Percentiles rank a stretch among this genome's conserved stretches.
These are phyloP conservation scores for Saccharomycopsis crataegensis DNA, from an alignment of 1,139 yeast species.

Conservation along the genomic window DNA sequence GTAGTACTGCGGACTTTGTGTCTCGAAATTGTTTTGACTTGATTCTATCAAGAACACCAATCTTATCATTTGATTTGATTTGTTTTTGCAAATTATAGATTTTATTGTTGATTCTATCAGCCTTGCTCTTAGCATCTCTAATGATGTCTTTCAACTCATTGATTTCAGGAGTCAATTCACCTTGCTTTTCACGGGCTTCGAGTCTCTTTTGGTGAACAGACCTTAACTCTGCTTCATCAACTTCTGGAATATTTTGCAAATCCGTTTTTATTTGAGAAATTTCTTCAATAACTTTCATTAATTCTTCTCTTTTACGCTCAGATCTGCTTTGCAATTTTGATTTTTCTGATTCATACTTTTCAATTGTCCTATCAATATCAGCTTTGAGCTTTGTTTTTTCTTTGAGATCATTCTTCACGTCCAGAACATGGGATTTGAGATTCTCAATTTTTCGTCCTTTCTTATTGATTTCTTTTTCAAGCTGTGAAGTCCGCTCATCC, in stretches of 20 bases:
- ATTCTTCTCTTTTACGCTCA: slow-evolving; percentile 26
- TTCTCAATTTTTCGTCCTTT: slow-evolving; percentile 22
- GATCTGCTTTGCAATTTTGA: slow-evolving; percentile 22
- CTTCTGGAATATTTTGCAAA: slow-evolving; percentile 22
- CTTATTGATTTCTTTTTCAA: neutral
- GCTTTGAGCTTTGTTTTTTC: slow-evolving; percentile 22
- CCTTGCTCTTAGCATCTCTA: slow-evolving; percentile 1
- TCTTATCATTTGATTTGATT: slow-evolving; percentile 44
- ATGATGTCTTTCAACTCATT: neutral
- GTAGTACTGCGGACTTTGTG: slow-evolving; percentile 32
- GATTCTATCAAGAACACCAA: slow-evolving; percentile 36
- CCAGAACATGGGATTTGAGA: neutral
- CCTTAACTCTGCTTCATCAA: slow-evolving; percentile 23
- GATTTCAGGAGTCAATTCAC: slow-evolving; percentile 14
- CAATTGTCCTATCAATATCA: slow-evolving; percentile 23
- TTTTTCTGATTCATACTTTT: slow-evolving; percentile 20
- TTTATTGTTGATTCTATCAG: slow-evolving; percentile 2
- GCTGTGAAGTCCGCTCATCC: slow-evolving; percentile 20
- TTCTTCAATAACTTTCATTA: slow-evolving; percentile 25
- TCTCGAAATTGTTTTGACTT: slow-evolving; percentile 28
- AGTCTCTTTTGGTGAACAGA: slow-evolving; percentile 20
- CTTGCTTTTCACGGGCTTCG: slow-evolving; percentile 20
- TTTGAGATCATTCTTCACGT: slow-evolving; percentile 18
- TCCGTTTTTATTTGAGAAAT: slow-evolving; percentile 24
- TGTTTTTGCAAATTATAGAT: slow-evolving; percentile 26